These are phyloP conservation scores for Gaeumannomyces tritici DNA, from an alignment of 2,329 filamentous ascomycete genomes.

Conservation along the genomic window DNA sequence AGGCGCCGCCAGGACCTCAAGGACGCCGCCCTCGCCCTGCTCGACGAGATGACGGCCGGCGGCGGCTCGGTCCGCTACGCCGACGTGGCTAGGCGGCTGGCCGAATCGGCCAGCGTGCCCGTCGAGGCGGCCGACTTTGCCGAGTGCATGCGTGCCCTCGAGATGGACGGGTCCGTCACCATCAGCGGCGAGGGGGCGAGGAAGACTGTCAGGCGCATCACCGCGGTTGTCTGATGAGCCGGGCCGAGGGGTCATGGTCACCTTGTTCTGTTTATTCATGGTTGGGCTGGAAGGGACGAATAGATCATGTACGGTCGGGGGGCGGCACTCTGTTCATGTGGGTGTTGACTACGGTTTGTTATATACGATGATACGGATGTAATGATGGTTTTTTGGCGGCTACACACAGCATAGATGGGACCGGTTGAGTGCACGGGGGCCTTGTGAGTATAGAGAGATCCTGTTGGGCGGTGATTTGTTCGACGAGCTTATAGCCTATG, in stretches of 20 bases:
- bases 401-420: not conserved
- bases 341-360: not conserved
- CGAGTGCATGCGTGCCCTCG: slow-evolving; percentile 69
- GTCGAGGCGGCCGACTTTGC: slow-evolving; percentile 75
- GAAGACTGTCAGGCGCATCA: slow-evolving; percentile 71
- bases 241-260: too few species aligned
- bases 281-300: not conserved
- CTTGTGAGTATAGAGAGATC: too few species aligned
- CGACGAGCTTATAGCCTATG: too few species aligned
- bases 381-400: not conserved
- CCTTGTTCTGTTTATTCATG: too few species aligned
- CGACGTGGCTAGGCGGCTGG: slow-evolving; percentile 67
- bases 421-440: too few species aligned
- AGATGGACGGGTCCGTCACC: slow-evolving; percentile 76
- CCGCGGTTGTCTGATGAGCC: slow-evolving; percentile 25
- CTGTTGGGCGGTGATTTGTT: too few species aligned
- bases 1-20: slow-evolving; percentile 78
- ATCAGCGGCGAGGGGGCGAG: slow-evolving; percentile 77
- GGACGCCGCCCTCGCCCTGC: slow-evolving; percentile 58
- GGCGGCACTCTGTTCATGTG: not conserved
- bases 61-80: slow-evolving; percentile 58
- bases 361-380: not conserved
- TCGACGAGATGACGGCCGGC: slow-evolving; percentile 74
- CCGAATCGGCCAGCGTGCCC: slow-evolving; percentile 59
- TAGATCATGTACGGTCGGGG: not conserved